Evolutionary conservation across 2,329 filamentous ascomycete genomes (phyloP), one percentile per base, ranked within the genome.

Genomic region (Pseudogymnoascus sp.): DNA sequence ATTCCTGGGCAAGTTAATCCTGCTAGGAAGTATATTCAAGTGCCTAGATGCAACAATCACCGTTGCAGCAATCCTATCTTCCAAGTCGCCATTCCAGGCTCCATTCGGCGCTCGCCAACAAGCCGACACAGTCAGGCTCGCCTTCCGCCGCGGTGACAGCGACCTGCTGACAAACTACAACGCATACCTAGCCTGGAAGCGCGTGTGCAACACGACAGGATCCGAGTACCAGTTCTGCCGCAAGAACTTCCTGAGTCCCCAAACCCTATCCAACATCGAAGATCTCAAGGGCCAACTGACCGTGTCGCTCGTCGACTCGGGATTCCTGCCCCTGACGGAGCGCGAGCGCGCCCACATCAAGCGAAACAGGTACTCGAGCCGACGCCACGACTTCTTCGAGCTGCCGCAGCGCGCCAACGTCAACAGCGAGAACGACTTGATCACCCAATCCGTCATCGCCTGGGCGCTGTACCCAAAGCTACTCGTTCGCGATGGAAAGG

Each of bases 401-500:
- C 81, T 96, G 0, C 93, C 93, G 0, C 80, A 87, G 50, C 82
- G 88, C 10, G 87, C 91, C 68, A 88, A 93, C 70, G 75, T 80
- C 31, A 89, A 95, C 72, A 92, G 89, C 67, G 83, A 88, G 62
- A 93, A 96, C 66, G 93, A 99, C 68, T 70, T 87, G 0, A 81
- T 97, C 23, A 82, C 91, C 5, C 85, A 88, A 65, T 89, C 92
- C 0, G 89, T 97, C 44, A 89, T 97, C 68, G 90, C 92, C 0
- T 96, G 91, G 85, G 93, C 91, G 61, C 96, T 99, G 78, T 97
- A 99, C 71, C 95, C 95, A 0, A 97, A 96, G 71, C 83, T 99
- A 15, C 82, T 97, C 3, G 85, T 89, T 26, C 86, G 89, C 63
- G 93, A 97, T 70, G 86, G 85, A 26, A 96, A 92, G 77, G 91